Evolutionary conservation across 306 rosid genomes (phyloP).

Genomic region (Lupinus albus): DNA sequence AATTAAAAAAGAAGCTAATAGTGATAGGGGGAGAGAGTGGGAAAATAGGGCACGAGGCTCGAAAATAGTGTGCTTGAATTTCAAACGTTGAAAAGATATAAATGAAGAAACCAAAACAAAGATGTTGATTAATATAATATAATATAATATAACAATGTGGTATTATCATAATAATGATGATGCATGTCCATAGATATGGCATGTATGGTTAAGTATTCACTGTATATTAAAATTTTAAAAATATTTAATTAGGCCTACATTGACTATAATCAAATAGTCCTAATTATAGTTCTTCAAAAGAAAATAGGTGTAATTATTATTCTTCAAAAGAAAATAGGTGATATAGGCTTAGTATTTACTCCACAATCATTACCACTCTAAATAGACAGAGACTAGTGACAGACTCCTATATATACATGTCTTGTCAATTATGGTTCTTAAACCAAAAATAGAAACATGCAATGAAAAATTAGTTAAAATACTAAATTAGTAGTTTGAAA

Average conservation of each 20-base stretch:
- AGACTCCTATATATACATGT: neutral
- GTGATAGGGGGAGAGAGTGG: neutral
- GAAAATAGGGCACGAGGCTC: slow-evolving; percentile 51
- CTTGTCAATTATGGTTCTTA: neutral
- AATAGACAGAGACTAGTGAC: neutral
- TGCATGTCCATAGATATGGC: neutral
- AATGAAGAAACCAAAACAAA: slow-evolving; percentile 8
- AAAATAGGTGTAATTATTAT: too few species aligned
- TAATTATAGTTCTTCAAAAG: too few species aligned
- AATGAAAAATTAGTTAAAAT: neutral
- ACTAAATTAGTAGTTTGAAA: neutral
- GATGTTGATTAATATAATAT: neutral
- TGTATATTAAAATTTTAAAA: too few species aligned
- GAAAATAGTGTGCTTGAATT: slow-evolving; percentile 44
- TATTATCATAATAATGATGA: neutral
- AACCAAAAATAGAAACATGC: neutral
- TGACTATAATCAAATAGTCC: too few species aligned
- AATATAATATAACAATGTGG: too few species aligned
- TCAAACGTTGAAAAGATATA: slow-evolving; percentile 47
- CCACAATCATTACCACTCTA: neutral
- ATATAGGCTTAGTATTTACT: neutral
- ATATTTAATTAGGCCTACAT: too few species aligned
- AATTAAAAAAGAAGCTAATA: too few species aligned
- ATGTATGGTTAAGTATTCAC: neutral
- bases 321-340: too few species aligned